A percentile compares a stretch with the other conserved stretches of the same genome.
phyloP scores from a whole-genome alignment of 1,284 basidiomycete genomes.

The Ceratobasidium sp. region DNA sequence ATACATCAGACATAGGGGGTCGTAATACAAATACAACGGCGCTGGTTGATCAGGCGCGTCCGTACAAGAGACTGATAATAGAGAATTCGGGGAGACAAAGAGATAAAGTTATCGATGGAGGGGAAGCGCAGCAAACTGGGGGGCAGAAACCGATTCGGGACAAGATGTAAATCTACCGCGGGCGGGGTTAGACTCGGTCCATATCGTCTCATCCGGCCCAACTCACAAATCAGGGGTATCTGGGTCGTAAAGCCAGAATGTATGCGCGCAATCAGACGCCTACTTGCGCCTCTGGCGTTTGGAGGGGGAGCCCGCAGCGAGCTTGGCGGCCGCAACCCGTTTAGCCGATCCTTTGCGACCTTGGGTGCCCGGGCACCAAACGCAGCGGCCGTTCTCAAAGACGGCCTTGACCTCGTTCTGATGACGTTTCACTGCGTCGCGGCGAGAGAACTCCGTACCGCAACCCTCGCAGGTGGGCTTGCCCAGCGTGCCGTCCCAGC shows the following conservation, averaged over 20 bases:
- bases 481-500: conserved; percentile 37
- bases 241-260: neutral
- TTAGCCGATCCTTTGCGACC: conserved; percentile 37
- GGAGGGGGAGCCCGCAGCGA: neutral
- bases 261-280: conserved; percentile 1
- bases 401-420: conserved; percentile 37
- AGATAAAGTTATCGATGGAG: conserved; percentile 36
- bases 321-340: conserved; percentile 33
- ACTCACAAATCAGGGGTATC: conserved; percentile 30
- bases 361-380: conserved; percentile 37
- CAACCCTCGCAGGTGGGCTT: conserved; percentile 38
- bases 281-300: conserved; percentile 36
- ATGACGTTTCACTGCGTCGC: conserved; percentile 36
- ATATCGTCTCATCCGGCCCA: neutral
- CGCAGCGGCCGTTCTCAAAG: conserved; percentile 34
- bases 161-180: conserved; percentile 21
- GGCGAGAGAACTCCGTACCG: conserved; percentile 36
- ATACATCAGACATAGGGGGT: neutral
- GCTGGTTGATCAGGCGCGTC: conserved; percentile 19
- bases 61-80: conserved; percentile 28
- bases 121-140: neutral
- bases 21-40: conserved; percentile 24
- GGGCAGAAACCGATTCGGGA: neutral
- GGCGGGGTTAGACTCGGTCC: neutral
- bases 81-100: neutral